Evolutionary conservation across 164 flowering plant species (phyloP).

Genomic region (Chimonanthus salicifolius): DNA sequence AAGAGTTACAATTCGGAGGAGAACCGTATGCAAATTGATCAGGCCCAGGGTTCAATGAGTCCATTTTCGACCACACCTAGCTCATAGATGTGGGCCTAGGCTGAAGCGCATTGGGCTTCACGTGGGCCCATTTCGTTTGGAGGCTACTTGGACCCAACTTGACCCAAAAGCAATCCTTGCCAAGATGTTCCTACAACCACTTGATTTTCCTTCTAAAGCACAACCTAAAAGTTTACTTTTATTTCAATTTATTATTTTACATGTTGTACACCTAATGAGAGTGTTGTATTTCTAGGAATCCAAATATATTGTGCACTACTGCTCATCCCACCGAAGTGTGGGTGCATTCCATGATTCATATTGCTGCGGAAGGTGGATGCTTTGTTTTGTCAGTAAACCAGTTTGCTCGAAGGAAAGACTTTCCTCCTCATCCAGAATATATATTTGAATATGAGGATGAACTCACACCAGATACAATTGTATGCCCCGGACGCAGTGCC

Average conservation of each 20-base stretch:
- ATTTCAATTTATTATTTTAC: no score
- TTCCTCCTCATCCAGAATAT: constrained; percentile 78
- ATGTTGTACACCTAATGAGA: no score
- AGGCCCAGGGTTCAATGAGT: no score
- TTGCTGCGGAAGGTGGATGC: constrained; percentile 89
- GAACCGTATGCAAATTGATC: no score
- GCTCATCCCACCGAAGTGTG: constrained; percentile 73
- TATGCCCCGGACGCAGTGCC: constrained; percentile 6
- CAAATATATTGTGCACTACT: constrained; percentile 95
- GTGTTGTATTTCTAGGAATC: constrained; percentile 41
- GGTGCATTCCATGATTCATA: constrained; percentile 85
- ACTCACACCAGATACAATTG: constrained; percentile 68
- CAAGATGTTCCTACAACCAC: neutral
- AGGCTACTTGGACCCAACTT: no score
- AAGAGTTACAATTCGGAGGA: no score
- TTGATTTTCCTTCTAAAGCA: no score
- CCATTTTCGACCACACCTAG: constrained; percentile 76
- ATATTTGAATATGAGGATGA: constrained; percentile 46
- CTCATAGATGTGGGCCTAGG: constrained; percentile 49
- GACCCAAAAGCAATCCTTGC: constrained; percentile 9
- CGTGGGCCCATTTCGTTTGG: no score
- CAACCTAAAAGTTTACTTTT: no score
- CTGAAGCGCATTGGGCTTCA: constrained; percentile 27
- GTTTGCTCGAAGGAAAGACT: constrained; percentile 76
- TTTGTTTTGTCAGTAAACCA: constrained; percentile 87